Evolutionary conservation across 225 moss, liverwort and hornwort species (phyloP).

Genomic region (Neckera pumila): DNA sequence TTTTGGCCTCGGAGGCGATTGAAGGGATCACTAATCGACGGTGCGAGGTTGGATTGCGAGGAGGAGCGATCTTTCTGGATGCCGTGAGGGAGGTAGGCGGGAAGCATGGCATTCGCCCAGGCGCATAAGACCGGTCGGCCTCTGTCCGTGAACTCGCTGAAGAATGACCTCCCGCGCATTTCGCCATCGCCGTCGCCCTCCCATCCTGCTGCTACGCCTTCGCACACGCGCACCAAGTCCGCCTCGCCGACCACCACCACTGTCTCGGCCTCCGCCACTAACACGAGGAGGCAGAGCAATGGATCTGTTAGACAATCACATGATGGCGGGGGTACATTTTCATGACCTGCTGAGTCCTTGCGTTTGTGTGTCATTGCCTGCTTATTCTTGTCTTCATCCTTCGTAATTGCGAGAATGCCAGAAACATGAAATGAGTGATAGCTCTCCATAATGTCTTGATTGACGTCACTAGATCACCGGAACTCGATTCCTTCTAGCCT

Average conservation of each 20-base stretch:
- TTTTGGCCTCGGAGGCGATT: not conserved
- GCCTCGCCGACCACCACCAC: constrained; percentile 50
- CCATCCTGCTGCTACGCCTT: constrained; percentile 32
- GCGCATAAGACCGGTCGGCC: constrained; percentile 70
- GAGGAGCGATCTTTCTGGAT: constrained; percentile 17
- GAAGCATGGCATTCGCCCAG: constrained; percentile 89
- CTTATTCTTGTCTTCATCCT: not conserved
- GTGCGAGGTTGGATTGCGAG: not conserved
- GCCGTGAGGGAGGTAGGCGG: constrained; percentile 22
- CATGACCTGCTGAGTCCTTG: not conserved
- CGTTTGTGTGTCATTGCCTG: not conserved
- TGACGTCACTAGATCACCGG: not conserved
- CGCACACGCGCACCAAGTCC: constrained; percentile 76
- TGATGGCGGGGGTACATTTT: constrained; percentile 41
- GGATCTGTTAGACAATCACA: constrained; percentile 50
- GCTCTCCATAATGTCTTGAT: not conserved
- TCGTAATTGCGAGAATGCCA: not conserved
- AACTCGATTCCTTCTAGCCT: not conserved
- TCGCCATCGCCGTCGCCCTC: constrained; percentile 39
- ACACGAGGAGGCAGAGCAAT: constrained; percentile 45
- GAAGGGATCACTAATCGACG: not conserved
- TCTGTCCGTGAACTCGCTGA: constrained; percentile 49
- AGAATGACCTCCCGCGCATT: constrained; percentile 18
- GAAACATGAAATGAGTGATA: not conserved
- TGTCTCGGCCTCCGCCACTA: constrained; percentile 3